Conservation (phyloP, 768 basidiomycete species). For the Serendipita indica region DNA sequence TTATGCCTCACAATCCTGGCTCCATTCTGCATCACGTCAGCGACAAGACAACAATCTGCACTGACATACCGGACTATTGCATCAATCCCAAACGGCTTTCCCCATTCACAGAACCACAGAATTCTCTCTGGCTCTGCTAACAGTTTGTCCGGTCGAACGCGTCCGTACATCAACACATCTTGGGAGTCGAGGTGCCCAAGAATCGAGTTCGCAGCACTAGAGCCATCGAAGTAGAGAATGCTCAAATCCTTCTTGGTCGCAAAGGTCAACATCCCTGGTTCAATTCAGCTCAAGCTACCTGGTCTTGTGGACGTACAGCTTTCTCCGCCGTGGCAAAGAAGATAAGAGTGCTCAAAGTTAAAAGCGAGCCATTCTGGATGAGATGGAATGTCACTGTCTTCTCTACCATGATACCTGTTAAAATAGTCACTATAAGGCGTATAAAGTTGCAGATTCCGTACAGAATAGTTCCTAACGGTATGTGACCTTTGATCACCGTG, state of each 20-base stretch:
- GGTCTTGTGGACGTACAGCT: conserved; percentile 13
- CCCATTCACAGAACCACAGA: conserved; percentile 30
- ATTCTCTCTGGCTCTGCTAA: conserved; percentile 25
- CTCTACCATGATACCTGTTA: conserved; percentile 19
- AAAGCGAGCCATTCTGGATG: conserved; percentile 24
- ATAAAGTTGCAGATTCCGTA: conserved; percentile 10
- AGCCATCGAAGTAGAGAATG: conserved; percentile 39
- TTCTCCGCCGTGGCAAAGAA: conserved; percentile 23
- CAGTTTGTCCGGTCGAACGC: conserved; percentile 15
- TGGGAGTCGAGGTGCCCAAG: conserved; percentile 32
- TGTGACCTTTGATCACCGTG: conserved; percentile 21
- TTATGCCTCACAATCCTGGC: background rate
- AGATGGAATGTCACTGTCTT: conserved; percentile 17
- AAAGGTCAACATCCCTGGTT: background rate
- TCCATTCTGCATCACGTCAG: conserved; percentile 6
- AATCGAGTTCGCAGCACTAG: conserved; percentile 31
- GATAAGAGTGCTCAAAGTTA: conserved; percentile 26
- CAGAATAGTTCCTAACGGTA: conserved; percentile 25
- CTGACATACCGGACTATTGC: conserved; percentile 30
- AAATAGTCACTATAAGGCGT: background rate
- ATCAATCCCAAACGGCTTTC: conserved; percentile 27
- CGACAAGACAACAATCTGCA: conserved; percentile 12
- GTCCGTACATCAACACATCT: conserved; percentile 33
- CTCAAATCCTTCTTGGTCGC: conserved; percentile 19
- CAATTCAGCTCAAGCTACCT: background rate